A percentile compares a stretch with the other conserved stretches of the same genome.
These are phyloP conservation scores for Pseudogymnoascus sp. DNA, from an alignment of 2,329 filamentous ascomycete genomes.

Conservation along the genomic window DNA sequence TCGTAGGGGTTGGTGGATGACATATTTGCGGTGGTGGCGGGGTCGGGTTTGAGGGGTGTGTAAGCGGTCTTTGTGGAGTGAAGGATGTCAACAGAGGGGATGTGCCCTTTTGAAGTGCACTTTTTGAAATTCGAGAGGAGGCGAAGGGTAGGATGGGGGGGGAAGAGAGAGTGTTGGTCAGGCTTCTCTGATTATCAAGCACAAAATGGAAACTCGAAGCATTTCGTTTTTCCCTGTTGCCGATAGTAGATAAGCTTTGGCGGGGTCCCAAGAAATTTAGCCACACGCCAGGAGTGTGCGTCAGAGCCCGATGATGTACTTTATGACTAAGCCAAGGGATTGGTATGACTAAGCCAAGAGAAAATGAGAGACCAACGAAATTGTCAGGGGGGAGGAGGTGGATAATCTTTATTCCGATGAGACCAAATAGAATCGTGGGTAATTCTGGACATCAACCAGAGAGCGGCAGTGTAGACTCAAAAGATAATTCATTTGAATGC, in stretches of 20 bases:
- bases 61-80: not conserved
- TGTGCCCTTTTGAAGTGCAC: not conserved
- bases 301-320: not conserved
- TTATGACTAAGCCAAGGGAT: not conserved
- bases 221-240: not conserved
- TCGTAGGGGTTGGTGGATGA: slow-evolving; percentile 27
- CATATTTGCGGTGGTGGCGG: not conserved
- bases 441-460: not conserved
- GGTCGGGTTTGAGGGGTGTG: not conserved
- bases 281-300: not conserved
- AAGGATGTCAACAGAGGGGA: not conserved
- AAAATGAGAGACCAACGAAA: not conserved
- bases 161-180: not conserved
- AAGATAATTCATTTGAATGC: not conserved
- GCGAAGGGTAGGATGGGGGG: not conserved
- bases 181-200: not conserved
- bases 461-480: not conserved
- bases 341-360: not conserved
- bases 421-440: not conserved
- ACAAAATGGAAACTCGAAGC: not conserved
- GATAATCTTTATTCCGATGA: not conserved
- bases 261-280: not conserved
- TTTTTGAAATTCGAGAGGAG: not conserved
- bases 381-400: not conserved
- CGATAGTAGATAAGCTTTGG: not conserved